Base-by-base conservation (phyloP, 257 asterid species). In the Petunia axillaris region DNA sequence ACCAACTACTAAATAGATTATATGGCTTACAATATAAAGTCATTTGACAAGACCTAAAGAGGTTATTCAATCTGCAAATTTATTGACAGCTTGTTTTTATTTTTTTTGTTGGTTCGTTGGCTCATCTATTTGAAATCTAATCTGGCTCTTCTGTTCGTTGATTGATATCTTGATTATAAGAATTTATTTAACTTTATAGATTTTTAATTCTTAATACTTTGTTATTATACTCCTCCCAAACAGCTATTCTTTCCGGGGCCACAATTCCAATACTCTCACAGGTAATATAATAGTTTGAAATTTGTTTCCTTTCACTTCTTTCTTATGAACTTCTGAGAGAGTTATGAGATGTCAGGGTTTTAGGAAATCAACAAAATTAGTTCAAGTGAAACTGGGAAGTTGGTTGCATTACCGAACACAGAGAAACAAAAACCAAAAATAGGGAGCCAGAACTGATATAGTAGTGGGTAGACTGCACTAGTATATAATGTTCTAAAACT, bases 161-260 rank as follows among this genome's bases (percentile, higher is more conserved):
- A 11, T 36, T 57, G 53, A 39, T 1, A 76, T 77, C 74, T 58
- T 64, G 60, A 64, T n/a, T 70, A 65, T 79, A 35, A 7, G 62
- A 36, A 73, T 50, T 48, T 64, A 9, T 40, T 6, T 78, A 3
- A 16, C 78, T 75, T 58, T 77, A 48, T 58, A 50, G 43, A 63
- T 37, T 44, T 76, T 71, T 57, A 37, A n/a, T 54, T 76, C 73
- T 70, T 83, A 77, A 83, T 77, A 64, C 85, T 16, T 84, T 55
- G 35, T 71, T 38, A 37, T 78, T 79, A 25, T 71, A 77, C 68
- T 83, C 3, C 66, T 76, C n/a, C n/a, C n/a, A n/a, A 84, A 87
- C 97, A 96, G 98, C 99, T 80, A 94, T 92, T 87, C 99, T 96
- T 81, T 90, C 98, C 4, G 99, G 98, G 10, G 97, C 99, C 76